Evolutionary conservation across 2,329 filamentous ascomycete species (phyloP), one percentile per base, ranked within the genome.

Genomic region (Ophidiomyces ophidiicola): DNA sequence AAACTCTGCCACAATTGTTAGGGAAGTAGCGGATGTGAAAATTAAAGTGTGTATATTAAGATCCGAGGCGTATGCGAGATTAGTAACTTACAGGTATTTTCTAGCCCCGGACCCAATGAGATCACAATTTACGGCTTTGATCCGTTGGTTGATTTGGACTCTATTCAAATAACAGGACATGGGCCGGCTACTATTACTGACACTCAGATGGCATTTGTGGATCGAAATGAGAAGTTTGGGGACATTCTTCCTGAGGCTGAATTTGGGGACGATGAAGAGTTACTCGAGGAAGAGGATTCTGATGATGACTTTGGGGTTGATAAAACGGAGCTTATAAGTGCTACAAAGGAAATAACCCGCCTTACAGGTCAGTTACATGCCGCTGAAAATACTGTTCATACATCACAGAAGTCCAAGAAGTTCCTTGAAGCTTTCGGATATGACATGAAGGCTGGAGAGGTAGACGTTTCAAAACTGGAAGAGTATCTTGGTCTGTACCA

Each of bases 131-230:
- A 68, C 31, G 74, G 71, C 4, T 55, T 76, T 25, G 66, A 71
- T 6, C 68, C 70, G 2, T 67, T 63, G 1, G 62, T 69, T 6
- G 68, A 75, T 48, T 63, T 71, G 49, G 62, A 71, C 47, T 73
- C 70, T 6, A 70, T 78, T 56, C 74, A 74, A 47, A 66, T 78
- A 23, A 72, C 76, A 48, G 72, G 73, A 32, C 67, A 66, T 36
- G 71, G 72, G n/a, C 53, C 66, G 0, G 74, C 71, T 6, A 69
- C 69, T 36, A 73, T 78, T 49, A 72, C 69, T 7, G 75, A 82
- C 49, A 77, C 81, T 45, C 67, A 70, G 6, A 68, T 79, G 28
- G 69, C 78, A 44, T 59, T 71, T 5, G 59, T 78, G 6, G 67
- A 68, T 1, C 76, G 76, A 45, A 62, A 58, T 11, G 69, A 75